Evolutionary conservation across 2,329 filamentous ascomycete genomes (phyloP), one percentile per base, ranked within the genome.

Genomic region (Fusarium oxysporum): DNA sequence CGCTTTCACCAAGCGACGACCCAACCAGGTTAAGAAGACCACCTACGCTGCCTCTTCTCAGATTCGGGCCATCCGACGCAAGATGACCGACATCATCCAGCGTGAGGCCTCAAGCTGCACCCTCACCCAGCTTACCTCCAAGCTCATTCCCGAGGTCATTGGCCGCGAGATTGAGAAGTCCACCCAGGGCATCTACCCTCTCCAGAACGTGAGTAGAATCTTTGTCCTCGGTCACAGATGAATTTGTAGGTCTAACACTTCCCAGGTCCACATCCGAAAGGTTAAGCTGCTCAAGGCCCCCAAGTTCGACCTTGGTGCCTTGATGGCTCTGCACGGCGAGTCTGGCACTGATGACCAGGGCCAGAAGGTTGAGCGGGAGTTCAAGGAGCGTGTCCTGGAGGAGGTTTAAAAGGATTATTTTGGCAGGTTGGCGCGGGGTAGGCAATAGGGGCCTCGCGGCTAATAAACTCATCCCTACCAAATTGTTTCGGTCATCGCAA

Each of bases 1-100:
- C 80, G 96, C 94, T 81, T 99, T 99, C 91, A 99, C 96, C 87
- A 98, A 98, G 93, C 91, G 95, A 86, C 93, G 96, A 83, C 95
- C 94, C 81, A 99, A 98, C 91, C 96, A 99, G 91, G 96, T 99
- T 90, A 97, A 97, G 93, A 99, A 98, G 93, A 99, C 96, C 82
- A 99, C 96, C 84, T 99, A 99, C 84, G 96, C 96, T 80, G 92
- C 92, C 77, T 95, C 94, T 77, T 98, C 96, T 77, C 96, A 99
- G 89, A 98, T 98, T 86, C 93, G 96, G 79, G 92, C 93, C 80
- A 99, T 99, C 86, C 93, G 96, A 87, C 96, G 95, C 91, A 98
- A 99, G 94, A 99, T 99, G 96, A 93, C 91, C 77, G 96, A 99
- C 88, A 98, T 99, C 87, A 98, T 99, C 86, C 91, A 93, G 86